Percentiles rank a stretch among this genome's conserved stretches.
Evolutionary conservation across 192 early-diverging fungal genomes (phyloP).

Genomic region (Martensiomyces pterosporus): DNA sequence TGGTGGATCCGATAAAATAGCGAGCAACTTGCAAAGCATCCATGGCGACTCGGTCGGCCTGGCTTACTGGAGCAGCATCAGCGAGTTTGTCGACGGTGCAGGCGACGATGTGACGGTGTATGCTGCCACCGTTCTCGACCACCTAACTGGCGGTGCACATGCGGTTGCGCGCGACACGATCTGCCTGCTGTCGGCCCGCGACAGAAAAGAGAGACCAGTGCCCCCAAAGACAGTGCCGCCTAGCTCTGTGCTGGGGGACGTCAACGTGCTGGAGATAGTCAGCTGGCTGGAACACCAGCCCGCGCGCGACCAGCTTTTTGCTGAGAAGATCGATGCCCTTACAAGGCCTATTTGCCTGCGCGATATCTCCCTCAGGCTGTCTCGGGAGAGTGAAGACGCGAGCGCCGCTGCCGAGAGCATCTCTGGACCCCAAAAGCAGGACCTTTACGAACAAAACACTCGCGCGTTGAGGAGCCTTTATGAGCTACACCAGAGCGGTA

Average conservation of each 20-base stretch:
- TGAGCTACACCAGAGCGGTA: neutral
- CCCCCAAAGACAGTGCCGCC: neutral
- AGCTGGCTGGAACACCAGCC: conserved; percentile 30
- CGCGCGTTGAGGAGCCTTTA: neutral
- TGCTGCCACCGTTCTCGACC: conserved; percentile 27
- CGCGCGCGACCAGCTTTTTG: conserved; percentile 23
- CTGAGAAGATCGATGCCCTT: conserved; percentile 26
- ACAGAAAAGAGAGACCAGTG: neutral
- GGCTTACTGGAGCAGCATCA: conserved; percentile 48
- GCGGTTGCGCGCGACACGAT: conserved; percentile 16
- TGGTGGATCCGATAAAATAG: neutral
- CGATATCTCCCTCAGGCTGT: conserved; percentile 15
- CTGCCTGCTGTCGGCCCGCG: neutral
- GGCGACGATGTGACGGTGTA: conserved; percentile 21
- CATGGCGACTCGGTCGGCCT: conserved; percentile 38
- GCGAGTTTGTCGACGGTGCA: conserved; percentile 43
- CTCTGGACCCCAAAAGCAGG: neutral
- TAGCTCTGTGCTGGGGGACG: neutral
- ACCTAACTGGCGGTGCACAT: conserved; percentile 33
- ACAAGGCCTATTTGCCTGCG: conserved; percentile 15
- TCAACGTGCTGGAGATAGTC: conserved; percentile 17
- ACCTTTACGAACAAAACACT: neutral
- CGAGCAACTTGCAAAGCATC: conserved; percentile 13
- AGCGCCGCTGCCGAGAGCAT: too few relatives aligned
- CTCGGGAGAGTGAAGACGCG: too few relatives aligned